phyloP scores from a whole-genome alignment of 2,329 filamentous ascomycete genomes.

The Phaeoacremonium minimum region DNA sequence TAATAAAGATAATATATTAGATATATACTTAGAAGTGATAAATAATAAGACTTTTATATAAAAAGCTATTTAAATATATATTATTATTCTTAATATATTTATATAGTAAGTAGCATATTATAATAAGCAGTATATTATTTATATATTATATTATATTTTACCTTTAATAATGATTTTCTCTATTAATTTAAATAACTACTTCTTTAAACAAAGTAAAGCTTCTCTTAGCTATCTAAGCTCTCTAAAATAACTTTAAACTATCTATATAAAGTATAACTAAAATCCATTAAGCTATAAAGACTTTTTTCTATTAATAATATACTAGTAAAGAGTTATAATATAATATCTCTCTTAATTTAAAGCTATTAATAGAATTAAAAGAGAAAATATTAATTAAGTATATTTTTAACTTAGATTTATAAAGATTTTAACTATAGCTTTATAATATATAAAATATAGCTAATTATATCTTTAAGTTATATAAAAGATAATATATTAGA shows the following conservation, averaged over 20 bases:
- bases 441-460: too few relatives aligned
- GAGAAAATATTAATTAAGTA: background rate
- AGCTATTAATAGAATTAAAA: too few relatives aligned
- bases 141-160: background rate
- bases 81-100: background rate
- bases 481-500: too few relatives aligned
- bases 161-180: background rate
- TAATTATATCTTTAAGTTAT: too few relatives aligned
- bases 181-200: background rate
- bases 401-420: background rate
- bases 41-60: background rate
- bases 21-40: background rate
- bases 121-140: background rate
- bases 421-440: background rate
- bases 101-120: background rate
- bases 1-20: background rate
- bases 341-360: too few relatives aligned
- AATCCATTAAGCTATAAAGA: background rate
- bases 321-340: too few relatives aligned
- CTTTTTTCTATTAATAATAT: background rate
- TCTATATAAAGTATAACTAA: background rate
- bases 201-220: background rate
- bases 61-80: too few relatives aligned
- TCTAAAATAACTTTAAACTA: background rate
- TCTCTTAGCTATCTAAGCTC: background rate